Base-by-base conservation (phyloP, 176 grass and related monocot genomes). In the Cenchrus fungigraminus region DNA sequence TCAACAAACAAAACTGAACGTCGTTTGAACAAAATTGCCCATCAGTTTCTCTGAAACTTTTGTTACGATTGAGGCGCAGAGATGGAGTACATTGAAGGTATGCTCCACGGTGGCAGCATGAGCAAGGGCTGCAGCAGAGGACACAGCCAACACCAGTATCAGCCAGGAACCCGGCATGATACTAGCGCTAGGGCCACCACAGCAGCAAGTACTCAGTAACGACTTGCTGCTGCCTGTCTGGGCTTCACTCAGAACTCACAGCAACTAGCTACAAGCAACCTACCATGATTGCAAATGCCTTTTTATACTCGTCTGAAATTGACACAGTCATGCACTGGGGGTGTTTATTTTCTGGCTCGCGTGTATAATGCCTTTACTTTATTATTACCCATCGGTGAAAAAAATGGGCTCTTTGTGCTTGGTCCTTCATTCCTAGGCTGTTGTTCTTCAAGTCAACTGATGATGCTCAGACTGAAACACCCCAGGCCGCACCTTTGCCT, bases 1-100 rank as follows among this genome's bases (percentile, higher is more conserved):
- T 49, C 9, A 71, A 25, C 4, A 49, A 47, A 71, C 4, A 49
- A 47, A 71, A 47, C 0, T 47, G 17, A 7, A 65, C 68, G 20
- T 11, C 6, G 25, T 2, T 49, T 71, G 9, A 22, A 25, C 19
- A 47, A 47, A 47, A 47, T 11, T 16, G 15, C 12, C 0, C 44
- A 13, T 71, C 44, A 71, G 6, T 49, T 72, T 72, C 10, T 72
- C 69, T 50, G 20, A 29, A 50, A 72, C 12, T 71, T 25, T 72
- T 52, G 45, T 8, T 46, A 46, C 37, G 70, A 29, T 25, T 52
- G 46, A 31, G 70, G 2, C 8, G 46, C 44, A 28, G 69, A 28
- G n/a, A 11, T 28, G 14, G 25, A 87, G 59, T 92, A 95, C 94
- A 77, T 76, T 84, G 70, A 95, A 95, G 20, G 88, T 91, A 67